phyloP scores from a whole-genome alignment of 2,329 filamentous ascomycete species.

The Venturia asperata region DNA sequence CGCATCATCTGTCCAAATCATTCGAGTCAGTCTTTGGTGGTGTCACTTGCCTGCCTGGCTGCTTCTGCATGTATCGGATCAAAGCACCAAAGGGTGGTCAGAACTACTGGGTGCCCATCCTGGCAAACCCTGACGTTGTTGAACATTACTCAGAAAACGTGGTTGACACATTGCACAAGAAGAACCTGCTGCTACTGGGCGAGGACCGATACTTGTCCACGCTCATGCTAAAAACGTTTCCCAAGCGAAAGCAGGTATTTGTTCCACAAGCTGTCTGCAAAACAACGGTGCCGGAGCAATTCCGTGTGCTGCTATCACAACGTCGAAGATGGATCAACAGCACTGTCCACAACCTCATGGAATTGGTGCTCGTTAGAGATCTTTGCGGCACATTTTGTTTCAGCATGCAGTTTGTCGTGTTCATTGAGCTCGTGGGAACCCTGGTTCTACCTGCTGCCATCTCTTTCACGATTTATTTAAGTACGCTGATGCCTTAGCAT shows the following conservation, averaged over 20 bases:
- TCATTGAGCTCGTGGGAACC: conserved; percentile 89
- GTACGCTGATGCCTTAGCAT: conserved; percentile 48
- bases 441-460: conserved; percentile 93
- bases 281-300: conserved; percentile 88
- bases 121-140: conserved; percentile 96
- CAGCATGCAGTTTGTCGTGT: conserved; percentile 98
- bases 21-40: conserved; percentile 98
- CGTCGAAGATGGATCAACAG: conserved; percentile 98
- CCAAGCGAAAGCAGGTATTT: conserved; percentile 97
- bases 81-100: conserved; percentile 97
- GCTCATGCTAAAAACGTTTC: conserved; percentile 97
- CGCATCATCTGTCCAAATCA: conserved; percentile 90
- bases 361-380: conserved; percentile 89
- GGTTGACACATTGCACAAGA: conserved; percentile 95
- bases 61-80: conserved; percentile 99
- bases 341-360: conserved; percentile 97
- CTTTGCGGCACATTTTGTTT: conserved; percentile 99
- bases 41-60: conserved; percentile 96
- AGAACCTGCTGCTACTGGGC: conserved; percentile 84
- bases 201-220: conserved; percentile 95
- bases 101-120: conserved; percentile 98
- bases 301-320: conserved; percentile 87
- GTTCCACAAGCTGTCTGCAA: conserved; percentile 98
- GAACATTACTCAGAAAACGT: conserved; percentile 99
- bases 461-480: conserved; percentile 91